Base-by-base conservation (phyloP, 805 yeast genomes). In the Myxozyma neglecta region DNA sequence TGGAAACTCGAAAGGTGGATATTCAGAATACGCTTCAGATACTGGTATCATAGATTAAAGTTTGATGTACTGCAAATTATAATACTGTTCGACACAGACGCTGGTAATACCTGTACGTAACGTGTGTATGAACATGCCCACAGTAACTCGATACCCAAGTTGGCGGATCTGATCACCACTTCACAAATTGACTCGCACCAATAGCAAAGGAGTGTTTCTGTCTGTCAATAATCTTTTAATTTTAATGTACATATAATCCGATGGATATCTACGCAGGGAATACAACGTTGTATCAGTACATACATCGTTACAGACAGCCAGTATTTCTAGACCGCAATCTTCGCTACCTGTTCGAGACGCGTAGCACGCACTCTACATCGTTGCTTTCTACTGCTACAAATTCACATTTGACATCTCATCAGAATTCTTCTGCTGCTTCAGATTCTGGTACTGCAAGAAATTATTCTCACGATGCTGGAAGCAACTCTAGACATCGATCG, bases 211-310 rank as follows among this genome's bases (percentile, higher is more conserved):
- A 24, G 29, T 37, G 8, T 14, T 2, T 18, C 39, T 13, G 53
- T n/a, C n/a, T 14, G 35, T 20, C 29, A 8, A 24, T 14, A n/a
- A 9, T 18, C 11, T 35, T 32, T 9, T n/a, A 9, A 6, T 14
- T 37, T 14, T 9, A 51, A 34, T 40, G 29, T 45, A 18, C 29
- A 24, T 24, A 24, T 10, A 8, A 6, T 13, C n/a, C 10, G 18
- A 56, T 63, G 64, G 66, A 63, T 32, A 34, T 46, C 35, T 63
- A 63, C 51, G 59, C 64, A 36, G 66, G 66, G 7, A 63, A 63
- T 47, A 40, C 61, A 11, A 46, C 66, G 18, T 54, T 63, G 8
- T 63, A 63, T 46, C 56, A 55, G n/a, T 61, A 54, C 35, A 54
- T 61, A 18, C 45, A 55, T 34, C 49, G 52, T n/a, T 55, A 61